These are phyloP conservation scores for Populus pruinosa DNA, from an alignment of 345 rosid genomes.

Conservation along the genomic window DNA sequence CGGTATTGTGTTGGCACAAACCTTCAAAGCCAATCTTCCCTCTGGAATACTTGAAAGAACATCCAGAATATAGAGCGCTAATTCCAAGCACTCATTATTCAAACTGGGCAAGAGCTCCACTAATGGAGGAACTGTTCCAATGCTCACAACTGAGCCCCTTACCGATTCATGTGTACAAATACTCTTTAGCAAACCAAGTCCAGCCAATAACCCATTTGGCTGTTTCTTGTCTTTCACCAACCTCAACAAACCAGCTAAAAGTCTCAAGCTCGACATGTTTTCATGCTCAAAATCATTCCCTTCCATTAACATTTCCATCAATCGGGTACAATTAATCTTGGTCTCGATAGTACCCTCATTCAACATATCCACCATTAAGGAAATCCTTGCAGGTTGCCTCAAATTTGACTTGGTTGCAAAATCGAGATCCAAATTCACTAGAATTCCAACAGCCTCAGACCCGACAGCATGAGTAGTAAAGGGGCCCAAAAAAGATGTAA, in stretches of 20 bases:
- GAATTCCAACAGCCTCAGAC: constrained; percentile 62
- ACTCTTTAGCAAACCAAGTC: constrained; percentile 22
- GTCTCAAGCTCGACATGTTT: constrained; percentile 27
- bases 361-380: constrained; percentile 60
- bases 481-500: constrained; percentile 55
- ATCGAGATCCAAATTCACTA: constrained; percentile 62
- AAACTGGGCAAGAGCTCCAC: constrained; percentile 28
- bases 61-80: constrained; percentile 24
- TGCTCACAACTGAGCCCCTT: constrained; percentile 22
- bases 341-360: constrained; percentile 66
- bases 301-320: constrained; percentile 51
- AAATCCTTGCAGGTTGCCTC: constrained; percentile 64
- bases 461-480: constrained; percentile 73
- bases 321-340: constrained; percentile 52
- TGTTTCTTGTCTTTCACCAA: constrained; percentile 31
- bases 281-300: constrained; percentile 43
- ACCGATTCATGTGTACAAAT: constrained; percentile 25
- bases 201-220: constrained; percentile 19
- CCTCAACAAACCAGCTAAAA: constrained; percentile 32
- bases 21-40: constrained; percentile 30
- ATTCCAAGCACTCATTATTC: constrained; percentile 25
- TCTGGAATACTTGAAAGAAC: constrained; percentile 21
- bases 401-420: constrained; percentile 44
- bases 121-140: constrained; percentile 27
- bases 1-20: constrained; percentile 25